Percentiles rank a stretch among this genome's conserved stretches.
Evolutionary conservation across 1,284 basidiomycete species (phyloP).

Genomic region (Boletus sp.): DNA sequence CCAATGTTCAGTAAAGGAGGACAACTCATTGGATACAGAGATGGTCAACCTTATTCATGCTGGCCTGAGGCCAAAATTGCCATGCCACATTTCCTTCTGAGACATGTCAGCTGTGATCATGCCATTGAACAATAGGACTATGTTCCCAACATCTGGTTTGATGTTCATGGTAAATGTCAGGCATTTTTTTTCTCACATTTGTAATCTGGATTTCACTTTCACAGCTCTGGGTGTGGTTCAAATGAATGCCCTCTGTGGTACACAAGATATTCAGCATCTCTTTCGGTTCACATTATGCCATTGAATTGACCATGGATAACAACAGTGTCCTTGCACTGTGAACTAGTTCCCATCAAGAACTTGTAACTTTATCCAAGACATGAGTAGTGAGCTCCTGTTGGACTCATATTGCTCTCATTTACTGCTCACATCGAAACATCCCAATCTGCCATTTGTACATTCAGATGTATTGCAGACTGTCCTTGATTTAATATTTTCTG

Average conservation of each 20-base stretch:
- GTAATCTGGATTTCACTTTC: background rate
- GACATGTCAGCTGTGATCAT: conserved; percentile 53
- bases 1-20: conserved; percentile 53
- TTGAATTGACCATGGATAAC: conserved; percentile 53
- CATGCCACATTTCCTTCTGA: conserved; percentile 72
- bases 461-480: background rate
- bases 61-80: conserved; percentile 73
- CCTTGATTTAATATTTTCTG: conserved; percentile 34
- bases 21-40: conserved; percentile 57
- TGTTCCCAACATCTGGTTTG: conserved; percentile 62
- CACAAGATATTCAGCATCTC: conserved; percentile 53
- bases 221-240: conserved; percentile 73
- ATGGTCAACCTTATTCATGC: conserved; percentile 69
- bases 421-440: conserved; percentile 60
- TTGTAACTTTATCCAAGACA: conserved; percentile 48
- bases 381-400: conserved; percentile 58
- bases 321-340: conserved; percentile 60
- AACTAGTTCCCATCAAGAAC: conserved; percentile 47
- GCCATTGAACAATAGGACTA: conserved; percentile 46
- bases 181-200: background rate
- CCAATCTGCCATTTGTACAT: conserved; percentile 66
- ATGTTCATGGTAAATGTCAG: conserved; percentile 62
- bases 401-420: conserved; percentile 69
- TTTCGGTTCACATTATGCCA: conserved; percentile 39
- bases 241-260: conserved; percentile 51